Base-by-base conservation (phyloP, 306 rosid genomes). In the Prunus salicina region DNA sequence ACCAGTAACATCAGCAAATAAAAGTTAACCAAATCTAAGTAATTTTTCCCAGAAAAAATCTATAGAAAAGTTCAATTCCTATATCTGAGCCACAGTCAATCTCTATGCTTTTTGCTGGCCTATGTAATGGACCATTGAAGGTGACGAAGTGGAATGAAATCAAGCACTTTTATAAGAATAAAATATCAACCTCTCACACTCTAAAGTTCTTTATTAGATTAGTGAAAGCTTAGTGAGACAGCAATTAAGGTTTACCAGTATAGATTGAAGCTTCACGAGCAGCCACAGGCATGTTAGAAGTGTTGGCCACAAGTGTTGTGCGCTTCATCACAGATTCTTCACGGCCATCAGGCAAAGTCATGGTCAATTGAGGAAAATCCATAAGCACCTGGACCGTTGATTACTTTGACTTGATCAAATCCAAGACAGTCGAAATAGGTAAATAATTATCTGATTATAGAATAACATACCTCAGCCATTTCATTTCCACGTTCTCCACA, bases 251-350 rank as follows among this genome's bases (percentile, higher is more conserved):
- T 75, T 87, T 79, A 96, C 99, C 99, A 60, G 99, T 96, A 86
- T 96, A 96, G 78, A 96, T 96, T 80, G 99, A 96, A 88, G 99
- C 99, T 85, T 96, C 99, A 83, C 99, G 99, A 84, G 99, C 99
- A 82, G 99, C 99, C 88, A 96, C 98, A 55, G 97, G 99, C 99
- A 96, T 96, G 83, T 96, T 96, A 72, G 99, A 96, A 82, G 99
- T 96, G 89, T 96, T 96, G 77, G 99, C 99, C 78, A 96, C 99
- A 45, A 96, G 93, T 51, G 99, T 96, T 28, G 99, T 96, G 57
- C 99, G 99, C 86, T 92, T 96, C 99, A 96, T 92, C 81, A 96
- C 99, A 86, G 99, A 96, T 86, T 96, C 99, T 87, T 96, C 99
- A 78, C 99, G 99, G 8, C 99, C 99, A 82, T 96, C 99, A 68